Evolutionary conservation across 179 eudicot species (phyloP), one percentile per base, ranked within the genome.

Genomic region (Beta corolliflora): DNA sequence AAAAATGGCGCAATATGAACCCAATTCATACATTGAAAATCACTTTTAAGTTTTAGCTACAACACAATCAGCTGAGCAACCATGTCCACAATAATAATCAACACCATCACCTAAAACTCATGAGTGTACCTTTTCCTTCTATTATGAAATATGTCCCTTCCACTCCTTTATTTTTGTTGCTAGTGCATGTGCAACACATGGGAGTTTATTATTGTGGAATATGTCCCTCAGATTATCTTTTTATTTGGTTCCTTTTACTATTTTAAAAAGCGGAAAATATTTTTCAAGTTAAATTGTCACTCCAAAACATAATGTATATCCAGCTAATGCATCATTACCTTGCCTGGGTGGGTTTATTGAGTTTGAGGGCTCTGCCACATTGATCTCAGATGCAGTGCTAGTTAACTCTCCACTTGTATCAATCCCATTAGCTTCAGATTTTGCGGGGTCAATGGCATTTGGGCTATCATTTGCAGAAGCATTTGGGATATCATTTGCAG

Each of bases 281-380:
- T 56, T 31, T 18, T 45, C 9, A 31, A 8, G 19, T 19, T 9
- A 2, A 9, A 56, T 54, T 18, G 25, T 19, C 12, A 31, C 45
- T 23, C 19, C 60, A 54, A 31, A 36, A 13, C 13, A 25, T 19
- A 55, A 73, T 16, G 64, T 73, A 21, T 12, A 73, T 29, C 48
- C 46, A 0, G 63, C 46, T 73, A 55, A 18, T 56, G 46, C 48
- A 66, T 21, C 46, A 74, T 69, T 85, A 91, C 97, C 93, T 91
- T 91, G 97, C 78, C 85, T 91, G 61, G 86, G 69, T 76, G 81
- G 88, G 80, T 81, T 84, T 23, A 78, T 80, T 10, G 86, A 65
- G 50, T 79, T 65, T n/a, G 84, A 69, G 67, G 81, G 73, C 72
- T 81, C 91, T 9, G 84, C 55, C 79, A 81, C 89, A 81, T 83